These are phyloP conservation scores for Ophiocordyceps robertsii DNA, from an alignment of 2,329 filamentous ascomycete species.

Conservation along the genomic window DNA sequence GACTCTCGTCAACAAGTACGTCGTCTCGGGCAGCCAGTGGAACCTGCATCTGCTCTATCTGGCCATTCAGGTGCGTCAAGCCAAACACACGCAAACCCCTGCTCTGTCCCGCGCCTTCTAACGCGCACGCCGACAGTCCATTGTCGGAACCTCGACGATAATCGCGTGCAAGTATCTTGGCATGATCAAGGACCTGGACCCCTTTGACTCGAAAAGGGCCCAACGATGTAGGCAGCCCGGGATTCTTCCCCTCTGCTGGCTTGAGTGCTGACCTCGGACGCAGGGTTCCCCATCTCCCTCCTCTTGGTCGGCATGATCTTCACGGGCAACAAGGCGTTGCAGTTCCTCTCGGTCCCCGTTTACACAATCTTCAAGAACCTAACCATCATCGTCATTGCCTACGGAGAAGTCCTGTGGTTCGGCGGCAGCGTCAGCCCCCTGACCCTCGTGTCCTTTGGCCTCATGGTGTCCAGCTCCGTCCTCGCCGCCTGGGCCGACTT, in stretches of 20 bases:
- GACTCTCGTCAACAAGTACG: slow-evolving; percentile 99
- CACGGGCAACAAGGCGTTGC: slow-evolving; percentile 87
- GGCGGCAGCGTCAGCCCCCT: slow-evolving; percentile 81
- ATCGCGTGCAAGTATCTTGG: slow-evolving; percentile 67
- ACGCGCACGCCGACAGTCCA: slow-evolving; percentile 41
- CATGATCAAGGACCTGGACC: slow-evolving; percentile 68
- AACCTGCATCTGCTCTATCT: slow-evolving; percentile 96
- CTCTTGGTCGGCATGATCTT: slow-evolving; percentile 99
- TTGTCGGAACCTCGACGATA: slow-evolving; percentile 81
- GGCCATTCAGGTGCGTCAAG: slow-evolving; percentile 65
- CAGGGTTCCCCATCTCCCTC: slow-evolving; percentile 92
- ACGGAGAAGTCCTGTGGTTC: slow-evolving; percentile 97
- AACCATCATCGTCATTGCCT: slow-evolving; percentile 97
- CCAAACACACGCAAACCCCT: neutral
- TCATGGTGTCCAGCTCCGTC: slow-evolving; percentile 92
- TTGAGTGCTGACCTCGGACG: neutral
- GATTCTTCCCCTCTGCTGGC: too few relatives aligned
- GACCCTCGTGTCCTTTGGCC: slow-evolving; percentile 81
- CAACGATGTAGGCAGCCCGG: slow-evolving; percentile 60
- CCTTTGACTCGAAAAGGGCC: slow-evolving; percentile 77
- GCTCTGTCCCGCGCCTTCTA: neutral
- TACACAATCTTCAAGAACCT: slow-evolving; percentile 99
- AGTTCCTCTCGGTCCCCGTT: slow-evolving; percentile 92
- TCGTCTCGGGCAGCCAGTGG: slow-evolving; percentile 79
- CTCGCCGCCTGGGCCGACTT: slow-evolving; percentile 97